These are phyloP conservation scores for Auricularia heimuer DNA, from an alignment of 768 basidiomycete species.

Conservation along the genomic window DNA sequence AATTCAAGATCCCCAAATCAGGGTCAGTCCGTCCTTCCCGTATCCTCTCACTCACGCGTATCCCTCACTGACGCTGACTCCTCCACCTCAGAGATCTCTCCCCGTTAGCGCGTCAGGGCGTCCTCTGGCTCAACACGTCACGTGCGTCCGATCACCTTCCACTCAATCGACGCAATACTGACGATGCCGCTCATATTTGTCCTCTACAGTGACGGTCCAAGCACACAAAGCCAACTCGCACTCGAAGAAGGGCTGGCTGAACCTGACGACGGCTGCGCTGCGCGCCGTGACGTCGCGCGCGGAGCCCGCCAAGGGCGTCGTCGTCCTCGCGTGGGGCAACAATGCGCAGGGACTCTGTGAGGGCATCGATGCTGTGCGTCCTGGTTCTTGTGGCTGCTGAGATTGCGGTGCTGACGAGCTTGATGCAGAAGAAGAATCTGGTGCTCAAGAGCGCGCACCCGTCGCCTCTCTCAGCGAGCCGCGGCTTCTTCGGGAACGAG, in stretches of 20 bases:
- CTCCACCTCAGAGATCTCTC: conserved; percentile 44
- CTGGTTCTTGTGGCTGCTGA: not conserved
- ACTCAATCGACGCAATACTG: not conserved
- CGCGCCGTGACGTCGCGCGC: conserved; percentile 43
- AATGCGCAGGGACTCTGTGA: conserved; percentile 78
- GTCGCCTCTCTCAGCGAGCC: conserved; percentile 68
- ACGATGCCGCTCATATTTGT: no score
- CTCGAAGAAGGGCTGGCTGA: conserved; percentile 80
- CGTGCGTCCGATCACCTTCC: conserved; percentile 8
- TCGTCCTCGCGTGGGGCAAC: conserved; percentile 87
- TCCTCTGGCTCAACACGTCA: conserved; percentile 83
- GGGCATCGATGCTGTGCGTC: conserved; percentile 59
- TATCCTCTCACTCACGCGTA: no score
- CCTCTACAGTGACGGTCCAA: conserved; percentile 53
- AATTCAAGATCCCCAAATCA: conserved; percentile 6
- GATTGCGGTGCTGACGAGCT: not conserved
- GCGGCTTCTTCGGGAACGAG: conserved; percentile 79
- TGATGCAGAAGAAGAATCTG: conserved; percentile 62
- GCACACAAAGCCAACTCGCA: conserved; percentile 73
- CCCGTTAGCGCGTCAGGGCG: conserved; percentile 77
- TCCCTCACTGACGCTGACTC: not conserved
- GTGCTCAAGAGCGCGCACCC: conserved; percentile 80
- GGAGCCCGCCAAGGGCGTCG: conserved; percentile 38
- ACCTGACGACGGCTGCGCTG: conserved; percentile 51
- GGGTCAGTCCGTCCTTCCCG: conserved; percentile 1